phyloP scores from a whole-genome alignment of 306 rosid genomes.

The Begonia fuchsioides region DNA sequence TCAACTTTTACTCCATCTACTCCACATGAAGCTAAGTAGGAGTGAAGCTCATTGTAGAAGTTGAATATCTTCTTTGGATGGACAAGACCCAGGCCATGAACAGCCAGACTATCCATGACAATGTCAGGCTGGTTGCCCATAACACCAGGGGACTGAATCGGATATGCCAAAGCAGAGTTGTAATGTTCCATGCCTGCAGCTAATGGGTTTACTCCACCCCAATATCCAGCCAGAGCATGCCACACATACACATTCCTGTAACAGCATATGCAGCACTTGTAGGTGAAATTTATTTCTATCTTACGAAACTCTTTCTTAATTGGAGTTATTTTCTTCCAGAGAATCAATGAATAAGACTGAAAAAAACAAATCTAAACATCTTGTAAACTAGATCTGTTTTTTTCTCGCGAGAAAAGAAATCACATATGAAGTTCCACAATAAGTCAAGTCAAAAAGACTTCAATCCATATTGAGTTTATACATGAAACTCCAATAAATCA shows the following conservation, averaged over 20 bases:
- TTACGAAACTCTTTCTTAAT: no score
- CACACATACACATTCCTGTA: slow-evolving; percentile 75
- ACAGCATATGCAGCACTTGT: slow-evolving; percentile 5
- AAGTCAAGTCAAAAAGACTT: no score
- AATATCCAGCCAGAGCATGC: slow-evolving; percentile 96
- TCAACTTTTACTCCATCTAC: slow-evolving; percentile 97
- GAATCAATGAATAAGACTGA: no score
- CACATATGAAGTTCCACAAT: no score
- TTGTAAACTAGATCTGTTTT: no score
- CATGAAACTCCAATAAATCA: neutral
- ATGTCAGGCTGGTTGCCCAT: slow-evolving; percentile 86
- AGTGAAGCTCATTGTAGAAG: slow-evolving; percentile 89
- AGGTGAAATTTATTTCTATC: neutral
- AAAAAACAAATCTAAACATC: no score
- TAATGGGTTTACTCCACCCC: slow-evolving; percentile 98
- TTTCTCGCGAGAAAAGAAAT: no score
- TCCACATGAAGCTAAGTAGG: slow-evolving; percentile 88
- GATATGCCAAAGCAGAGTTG: slow-evolving; percentile 74
- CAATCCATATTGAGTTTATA: neutral
- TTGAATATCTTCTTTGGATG: slow-evolving; percentile 78
- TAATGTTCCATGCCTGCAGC: slow-evolving; percentile 88
- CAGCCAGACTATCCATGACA: slow-evolving; percentile 80
- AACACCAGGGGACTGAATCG: slow-evolving; percentile 74
- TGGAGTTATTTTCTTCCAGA: no score
- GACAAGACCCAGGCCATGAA: slow-evolving; percentile 87